Percentiles rank a stretch among this genome's conserved stretches.
These are phyloP conservation scores for Westerdykella sp. DNA, from an alignment of 2,329 filamentous ascomycete species.

Conservation along the genomic window DNA sequence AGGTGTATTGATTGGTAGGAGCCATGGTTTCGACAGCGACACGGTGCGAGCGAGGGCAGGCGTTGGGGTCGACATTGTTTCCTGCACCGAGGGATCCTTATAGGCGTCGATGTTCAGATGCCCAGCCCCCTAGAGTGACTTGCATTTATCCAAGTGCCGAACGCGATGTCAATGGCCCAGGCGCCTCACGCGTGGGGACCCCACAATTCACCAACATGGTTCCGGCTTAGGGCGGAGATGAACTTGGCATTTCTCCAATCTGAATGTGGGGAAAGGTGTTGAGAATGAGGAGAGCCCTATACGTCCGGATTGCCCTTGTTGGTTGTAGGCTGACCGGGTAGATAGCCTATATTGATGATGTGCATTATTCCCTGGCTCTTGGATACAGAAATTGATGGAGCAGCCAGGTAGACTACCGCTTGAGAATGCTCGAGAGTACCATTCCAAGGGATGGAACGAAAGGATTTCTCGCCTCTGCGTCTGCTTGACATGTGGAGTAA, in stretches of 20 bases:
- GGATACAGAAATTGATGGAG: too few species aligned
- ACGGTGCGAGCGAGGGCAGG: slow-evolving; percentile 1
- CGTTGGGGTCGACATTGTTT: slow-evolving; percentile 4
- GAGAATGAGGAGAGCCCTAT: slow-evolving; percentile 3
- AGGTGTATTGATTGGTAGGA: slow-evolving; percentile 16
- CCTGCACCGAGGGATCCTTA: slow-evolving; percentile 13
- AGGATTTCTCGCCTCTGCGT: too few species aligned
- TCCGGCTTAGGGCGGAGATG: slow-evolving; percentile 7
- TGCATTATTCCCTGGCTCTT: too few species aligned
- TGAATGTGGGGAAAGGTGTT: slow-evolving; percentile 22
- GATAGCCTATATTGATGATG: slow-evolving; percentile 1
- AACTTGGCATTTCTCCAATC: slow-evolving; percentile 16
- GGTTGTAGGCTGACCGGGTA: slow-evolving; percentile 3
- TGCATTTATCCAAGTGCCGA: slow-evolving; percentile 28
- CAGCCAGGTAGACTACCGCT: too few species aligned
- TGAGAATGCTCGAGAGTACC: too few species aligned
- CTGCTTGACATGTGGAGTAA: too few species aligned
- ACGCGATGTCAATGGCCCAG: slow-evolving; percentile 14
- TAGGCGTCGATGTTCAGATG: slow-evolving; percentile 13
- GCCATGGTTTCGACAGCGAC: slow-evolving; percentile 12
- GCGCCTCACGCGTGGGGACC: slow-evolving; percentile 16
- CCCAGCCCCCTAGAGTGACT: slow-evolving; percentile 12
- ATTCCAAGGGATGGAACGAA: too few species aligned
- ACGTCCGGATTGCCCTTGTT: neutral
- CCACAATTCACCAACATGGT: slow-evolving; percentile 17